Base-by-base conservation (phyloP, 305 asterid genomes). In the Petunia hybrid region DNA sequence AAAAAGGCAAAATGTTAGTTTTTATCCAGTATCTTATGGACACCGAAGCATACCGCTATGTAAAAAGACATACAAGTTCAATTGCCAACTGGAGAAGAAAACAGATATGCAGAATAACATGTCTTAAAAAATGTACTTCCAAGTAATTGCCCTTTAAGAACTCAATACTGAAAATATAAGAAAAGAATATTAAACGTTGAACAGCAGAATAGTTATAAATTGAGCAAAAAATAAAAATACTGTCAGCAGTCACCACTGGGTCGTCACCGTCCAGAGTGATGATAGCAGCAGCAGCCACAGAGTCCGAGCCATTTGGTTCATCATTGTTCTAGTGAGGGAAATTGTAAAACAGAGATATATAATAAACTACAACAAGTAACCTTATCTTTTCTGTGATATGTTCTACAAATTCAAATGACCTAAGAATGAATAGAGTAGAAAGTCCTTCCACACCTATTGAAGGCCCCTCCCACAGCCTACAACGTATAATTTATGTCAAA, bases 231-330 rank as follows among this genome's bases (percentile, higher is more conserved):
- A 22, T 22, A 22, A 22, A 22, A 22, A 22, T 22, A 22, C 31
- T 22, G 31, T 78, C 74, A 62, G 81, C 48, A 8, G 60, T 78
- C 57, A 64, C 61, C 60, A 64, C 14, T 43, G 61, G 8, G 14
- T 31, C 31, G 60, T 48, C 70, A n/a, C 71, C 74, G 9, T 62
- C 60, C 31, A 10, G 57, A 62, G 60, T 78, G 71, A 62, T 78
- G 38, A 78, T 79, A 70, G 87, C 83, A 70, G 91, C 83, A 57
- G 91, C 84, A 61, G 82, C 77, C 64, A 84, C 78, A 36, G 82
- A 80, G 31, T 84, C 89, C 6, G 90, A 83, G 45, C 85, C 90
- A 56, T 86, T 89, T 61, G 85, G 80, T 81, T 88, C 93, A 71
- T 93, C 89, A 13, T 88, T 83, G 78, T 85, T 86, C 98, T 91